Conservation (phyloP, 1,139 yeast genomes). For the Tardiomyces depauwii region DNA sequence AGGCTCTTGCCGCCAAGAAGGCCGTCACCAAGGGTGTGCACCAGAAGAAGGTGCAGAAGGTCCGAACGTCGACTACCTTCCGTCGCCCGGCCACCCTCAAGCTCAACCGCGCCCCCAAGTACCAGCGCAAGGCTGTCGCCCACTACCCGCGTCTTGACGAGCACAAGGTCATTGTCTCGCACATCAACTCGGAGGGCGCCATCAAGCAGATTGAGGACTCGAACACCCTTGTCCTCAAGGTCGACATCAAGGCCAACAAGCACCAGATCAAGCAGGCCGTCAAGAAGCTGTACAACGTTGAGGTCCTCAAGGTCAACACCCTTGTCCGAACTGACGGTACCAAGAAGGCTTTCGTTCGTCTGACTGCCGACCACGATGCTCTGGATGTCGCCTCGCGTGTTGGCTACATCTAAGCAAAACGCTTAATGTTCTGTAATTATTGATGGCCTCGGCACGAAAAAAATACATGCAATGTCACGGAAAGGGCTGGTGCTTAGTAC, state of each 20-base stretch:
- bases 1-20: constrained; percentile 98
- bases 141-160: constrained; percentile 97
- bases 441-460: constrained; percentile 1
- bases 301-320: constrained; percentile 89
- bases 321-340: constrained; percentile 98
- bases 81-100: constrained; percentile 96
- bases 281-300: constrained; percentile 96
- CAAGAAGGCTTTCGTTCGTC: constrained; percentile 99
- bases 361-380: constrained; percentile 99
- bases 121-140: constrained; percentile 93
- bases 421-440: constrained; percentile 8
- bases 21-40: constrained; percentile 97
- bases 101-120: constrained; percentile 89
- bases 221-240: constrained; percentile 98
- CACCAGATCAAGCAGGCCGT: constrained; percentile 97
- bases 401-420: constrained; percentile 74
- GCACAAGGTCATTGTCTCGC: constrained; percentile 88
- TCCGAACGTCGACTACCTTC: constrained; percentile 93
- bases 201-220: constrained; percentile 99
- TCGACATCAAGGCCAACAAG: constrained; percentile 94
- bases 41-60: constrained; percentile 83
- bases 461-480: background rate
- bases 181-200: constrained; percentile 97
- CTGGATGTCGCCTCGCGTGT: constrained; percentile 99
- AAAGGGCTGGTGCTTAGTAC: too few species aligned